phyloP scores from a whole-genome alignment of 2,329 filamentous ascomycete genomes.

The Pseudogymnoascus sp. region DNA sequence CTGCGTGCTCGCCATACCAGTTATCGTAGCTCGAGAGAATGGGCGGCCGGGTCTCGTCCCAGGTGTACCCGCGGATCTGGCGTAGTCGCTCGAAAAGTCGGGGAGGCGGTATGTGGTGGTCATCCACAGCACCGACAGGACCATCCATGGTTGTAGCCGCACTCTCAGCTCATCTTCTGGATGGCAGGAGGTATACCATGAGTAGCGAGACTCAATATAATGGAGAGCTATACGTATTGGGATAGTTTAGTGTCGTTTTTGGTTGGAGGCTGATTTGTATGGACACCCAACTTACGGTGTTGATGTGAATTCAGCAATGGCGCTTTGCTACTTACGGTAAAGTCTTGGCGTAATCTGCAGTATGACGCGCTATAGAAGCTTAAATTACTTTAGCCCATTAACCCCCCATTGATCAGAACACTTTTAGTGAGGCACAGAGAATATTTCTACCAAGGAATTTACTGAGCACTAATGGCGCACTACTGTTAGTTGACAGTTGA shows the following conservation, averaged over 20 bases:
- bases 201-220: neutral
- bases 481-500: neutral
- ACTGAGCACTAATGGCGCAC: neutral
- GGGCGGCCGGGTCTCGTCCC: conserved; percentile 56
- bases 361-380: conserved; percentile 6
- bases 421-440: neutral
- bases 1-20: conserved; percentile 47
- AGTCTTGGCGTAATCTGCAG: conserved; percentile 3
- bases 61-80: conserved; percentile 65
- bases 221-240: conserved; percentile 2
- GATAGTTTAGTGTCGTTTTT: conserved; percentile 5
- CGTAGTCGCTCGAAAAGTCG: conserved; percentile 64
- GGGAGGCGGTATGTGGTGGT: conserved; percentile 49
- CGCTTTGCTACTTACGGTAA: conserved; percentile 7
- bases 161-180: conserved; percentile 10
- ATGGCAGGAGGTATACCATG: neutral
- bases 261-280: conserved; percentile 1
- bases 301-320: conserved; percentile 5
- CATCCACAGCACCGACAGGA: conserved; percentile 18
- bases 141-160: conserved; percentile 19
- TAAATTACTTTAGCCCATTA: neutral
- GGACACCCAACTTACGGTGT: neutral
- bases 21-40: conserved; percentile 73
- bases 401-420: conserved; percentile 1
- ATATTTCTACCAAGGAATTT: neutral